A percentile compares a stretch with the other conserved stretches of the same genome.
These are phyloP conservation scores for Fonsecaea nubica DNA, from an alignment of 2,329 filamentous ascomycete genomes.

Conservation along the genomic window DNA sequence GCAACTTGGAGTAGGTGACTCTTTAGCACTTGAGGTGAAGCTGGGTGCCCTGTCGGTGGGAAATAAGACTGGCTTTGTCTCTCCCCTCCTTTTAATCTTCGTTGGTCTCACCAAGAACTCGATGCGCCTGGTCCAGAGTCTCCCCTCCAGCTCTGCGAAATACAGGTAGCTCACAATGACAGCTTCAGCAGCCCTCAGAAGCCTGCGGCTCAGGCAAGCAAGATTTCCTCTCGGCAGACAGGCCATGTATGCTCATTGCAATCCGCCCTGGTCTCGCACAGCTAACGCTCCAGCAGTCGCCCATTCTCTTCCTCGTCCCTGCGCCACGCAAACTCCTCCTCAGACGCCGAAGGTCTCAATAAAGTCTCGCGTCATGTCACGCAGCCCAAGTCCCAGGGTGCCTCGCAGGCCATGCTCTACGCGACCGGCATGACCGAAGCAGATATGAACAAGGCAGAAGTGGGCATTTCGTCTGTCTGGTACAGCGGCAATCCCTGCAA, in stretches of 20 bases:
- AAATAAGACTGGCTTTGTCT: background rate
- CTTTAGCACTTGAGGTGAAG: background rate
- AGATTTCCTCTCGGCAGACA: conserved; percentile 17
- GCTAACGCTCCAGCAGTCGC: conserved; percentile 20
- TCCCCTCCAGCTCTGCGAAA: background rate
- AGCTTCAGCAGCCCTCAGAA: conserved; percentile 31
- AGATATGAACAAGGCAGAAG: conserved; percentile 95
- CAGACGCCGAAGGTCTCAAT: conserved; percentile 65
- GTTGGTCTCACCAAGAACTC: background rate
- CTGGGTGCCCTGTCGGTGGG: background rate
- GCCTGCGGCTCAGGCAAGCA: conserved; percentile 33
- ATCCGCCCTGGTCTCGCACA: background rate
- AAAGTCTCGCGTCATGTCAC: conserved; percentile 84
- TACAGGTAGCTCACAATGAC: conserved; percentile 28
- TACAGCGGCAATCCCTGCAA: conserved; percentile 98
- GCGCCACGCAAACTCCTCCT: conserved; percentile 11
- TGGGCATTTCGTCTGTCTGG: conserved; percentile 98
- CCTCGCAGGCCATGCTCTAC: conserved; percentile 98
- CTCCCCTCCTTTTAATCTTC: background rate
- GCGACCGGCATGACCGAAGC: conserved; percentile 84
- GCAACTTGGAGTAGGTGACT: background rate
- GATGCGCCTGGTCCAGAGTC: background rate
- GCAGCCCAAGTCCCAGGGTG: conserved; percentile 96
- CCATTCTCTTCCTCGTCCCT: conserved; percentile 29
- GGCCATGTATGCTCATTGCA: conserved; percentile 15